Evolutionary conservation across 164 flowering plant species (phyloP), one percentile per base, ranked within the genome.

Genomic region (Pachysandra terminalis): DNA sequence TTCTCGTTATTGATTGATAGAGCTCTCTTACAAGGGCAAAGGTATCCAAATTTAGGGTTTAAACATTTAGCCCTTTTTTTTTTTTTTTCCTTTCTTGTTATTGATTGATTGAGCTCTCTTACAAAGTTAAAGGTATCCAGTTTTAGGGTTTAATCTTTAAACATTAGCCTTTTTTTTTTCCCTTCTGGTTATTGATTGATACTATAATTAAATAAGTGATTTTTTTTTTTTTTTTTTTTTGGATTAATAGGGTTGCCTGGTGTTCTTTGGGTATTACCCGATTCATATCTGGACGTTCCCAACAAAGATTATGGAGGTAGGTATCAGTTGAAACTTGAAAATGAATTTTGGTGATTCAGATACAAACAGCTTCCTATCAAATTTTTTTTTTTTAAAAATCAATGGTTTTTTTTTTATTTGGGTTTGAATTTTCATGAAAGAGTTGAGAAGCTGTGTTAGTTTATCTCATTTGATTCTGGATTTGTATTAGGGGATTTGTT

Each of bases 281-380:
- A 95, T 80, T 95, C 98, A 19, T 95, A 95, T 78, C 91, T 90
- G 19, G 99, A 95, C 71, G 99, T 95, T 55, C 98, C 96, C 35
- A 92, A 90, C 85, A 92, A 95, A 75, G 99, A 95, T 72, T 95
- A 95, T 73, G 99, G 99, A 86, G 99, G 99, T 90, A 56, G 52
- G 84, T 70, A 10, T 26, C 9, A 0, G n/a, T n/a, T n/a, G n/a
- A n/a, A n/a, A n/a, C n/a, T n/a, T n/a, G n/a, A n/a, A n/a, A n/a
- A n/a, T n/a, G n/a, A n/a, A n/a, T 45, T 45, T 45, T 32, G 37
- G 37, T 3, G 37, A 32, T 32, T 3, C 37, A 32, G 7, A 32
- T 32, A 7, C 37, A 32, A 7, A 32, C n/a, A n/a, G n/a, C n/a
- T n/a, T n/a, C 37, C 37, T 32, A 32, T 3, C 37, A 32, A 32